A percentile compares a stretch with the other conserved stretches of the same genome.
phyloP scores from a whole-genome alignment of 148 eudicot species.

The Pouteria glomerata region DNA sequence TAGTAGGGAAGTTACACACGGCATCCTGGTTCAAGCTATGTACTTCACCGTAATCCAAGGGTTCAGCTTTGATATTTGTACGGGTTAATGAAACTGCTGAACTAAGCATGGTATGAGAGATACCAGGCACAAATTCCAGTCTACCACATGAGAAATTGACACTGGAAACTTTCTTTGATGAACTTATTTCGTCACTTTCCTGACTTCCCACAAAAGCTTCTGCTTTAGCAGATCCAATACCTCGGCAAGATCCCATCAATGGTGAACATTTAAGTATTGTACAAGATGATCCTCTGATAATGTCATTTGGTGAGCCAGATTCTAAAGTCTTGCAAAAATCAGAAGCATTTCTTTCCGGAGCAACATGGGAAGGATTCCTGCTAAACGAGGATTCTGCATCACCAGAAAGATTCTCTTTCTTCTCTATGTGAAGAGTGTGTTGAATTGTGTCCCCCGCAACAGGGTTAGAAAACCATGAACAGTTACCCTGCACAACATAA shows the following conservation, averaged over 20 bases:
- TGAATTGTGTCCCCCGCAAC: slow-evolving; percentile 11
- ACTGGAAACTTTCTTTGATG: slow-evolving; percentile 8
- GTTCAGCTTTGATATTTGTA: slow-evolving; percentile 51
- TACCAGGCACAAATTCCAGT: slow-evolving; percentile 19
- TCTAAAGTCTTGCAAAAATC: slow-evolving; percentile 12
- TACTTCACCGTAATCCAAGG: slow-evolving; percentile 23
- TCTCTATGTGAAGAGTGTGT: slow-evolving; percentile 16
- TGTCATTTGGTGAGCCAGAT: slow-evolving; percentile 19
- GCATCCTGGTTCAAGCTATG: slow-evolving; percentile 15
- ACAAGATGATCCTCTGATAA: slow-evolving; percentile 11
- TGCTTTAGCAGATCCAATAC: slow-evolving; percentile 15
- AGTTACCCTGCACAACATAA: slow-evolving; percentile 17
- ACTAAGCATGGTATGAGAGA: slow-evolving; percentile 13
- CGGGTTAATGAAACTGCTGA: slow-evolving; percentile 21
- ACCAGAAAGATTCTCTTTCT: slow-evolving; percentile 18
- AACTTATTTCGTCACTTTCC: slow-evolving; percentile 12
- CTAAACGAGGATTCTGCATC: slow-evolving; percentile 19
- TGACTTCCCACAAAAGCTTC: slow-evolving; percentile 6
- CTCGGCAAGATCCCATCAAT: slow-evolving; percentile 3
- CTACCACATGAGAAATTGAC: slow-evolving; percentile 15
- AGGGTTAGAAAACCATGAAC: slow-evolving; percentile 17
- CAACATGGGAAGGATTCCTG: slow-evolving; percentile 4
- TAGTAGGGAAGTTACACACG: slow-evolving; percentile 13
- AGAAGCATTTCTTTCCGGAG: slow-evolving; percentile 14
- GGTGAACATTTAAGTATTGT: slow-evolving; percentile 10